Evolutionary conservation across 2,329 filamentous ascomycete genomes (phyloP), one percentile per base, ranked within the genome.

Genomic region (Didymellaceae sp.): DNA sequence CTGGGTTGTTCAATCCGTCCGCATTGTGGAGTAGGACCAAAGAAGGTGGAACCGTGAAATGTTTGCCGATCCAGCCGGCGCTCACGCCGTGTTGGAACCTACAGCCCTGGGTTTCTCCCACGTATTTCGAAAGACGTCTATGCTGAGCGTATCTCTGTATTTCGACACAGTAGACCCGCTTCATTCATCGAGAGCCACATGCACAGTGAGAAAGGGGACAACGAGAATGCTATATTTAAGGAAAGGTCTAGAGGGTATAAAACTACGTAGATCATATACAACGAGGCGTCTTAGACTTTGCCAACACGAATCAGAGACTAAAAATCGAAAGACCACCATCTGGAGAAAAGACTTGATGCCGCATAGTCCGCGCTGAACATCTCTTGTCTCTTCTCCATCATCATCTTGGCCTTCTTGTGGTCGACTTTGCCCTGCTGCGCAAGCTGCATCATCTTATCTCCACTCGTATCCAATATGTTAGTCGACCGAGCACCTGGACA

Each of bases 401-500:
- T 41, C 39, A 54, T 47, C 38, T 62, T 54, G 18, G 58, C 56
- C 39, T 59, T 57, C 50, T 68, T 65, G 9, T 62, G 61, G 28
- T 68, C 52, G 5, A 71, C 66, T 34, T 54, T 59, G 14, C 70
- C 70, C 6, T 57, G 59, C 42, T 72, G 63, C 14, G 68, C 59
- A 14, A 74, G 56, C 28, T 72, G 63, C 16, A 58, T 61, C 61
- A 74, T 67, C 47, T 72, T 58, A 5, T 66, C 67, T 18, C 62
- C 52, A 26, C 74, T 70, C 6, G 73, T 71, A 13, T 71, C 69
- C 20, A 81, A 62, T 39, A 81, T 80, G 41, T 75, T 77, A 18
- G 79, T 80, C 30, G 77, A 79, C 43, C 77, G 73, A 13, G 75
- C 79, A 14, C 78, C 77, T 11, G 90, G 90, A 69, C 90, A 94